Base-by-base conservation (phyloP, 2,329 filamentous ascomycete genomes). In the Diaporthe destruens region DNA sequence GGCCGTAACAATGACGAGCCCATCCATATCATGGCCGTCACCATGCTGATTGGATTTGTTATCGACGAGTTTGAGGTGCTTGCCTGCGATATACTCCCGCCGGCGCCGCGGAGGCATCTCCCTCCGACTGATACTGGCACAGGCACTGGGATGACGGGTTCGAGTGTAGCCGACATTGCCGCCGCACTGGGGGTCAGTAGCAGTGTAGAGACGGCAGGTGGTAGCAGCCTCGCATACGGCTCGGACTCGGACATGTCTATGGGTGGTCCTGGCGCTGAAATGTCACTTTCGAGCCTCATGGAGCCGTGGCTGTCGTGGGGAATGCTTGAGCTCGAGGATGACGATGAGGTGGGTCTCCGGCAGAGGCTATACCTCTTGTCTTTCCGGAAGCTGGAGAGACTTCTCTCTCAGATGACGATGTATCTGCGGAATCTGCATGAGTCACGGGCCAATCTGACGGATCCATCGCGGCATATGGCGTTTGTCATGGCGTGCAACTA, bases 41-140 rank as follows among this genome's bases (percentile, higher is more conserved):
- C 66, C 20, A 57, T 54, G 66, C 54, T 69, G 7, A 69, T 69
- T 25, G 66, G 66, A 2, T 57, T 49, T 25, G 66, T 69, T 29
- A 57, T 69, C 29, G 55, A 57, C 53, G 66, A 57, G 54, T 69
- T 69, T n/a, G 66, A 69, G 54, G 36, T 57, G 54, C 53, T 69
- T 6, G 66, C 66, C 20, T 23, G 39, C 20, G 66, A 57, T 18
- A 16, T 61, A 0, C 23, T 47, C 16, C n/a, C 39, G 7, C 57
- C 57, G 2, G 57, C 23, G 23, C 39, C 44, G 57, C 57, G 39
- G 12, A 61, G 18, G 23, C 47, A 51, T 18, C 47, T 51, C n/a
- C 23, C 47, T 5, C 47, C 44, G 44, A 3, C 23, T 9, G 36
- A 12, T 18, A 4, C 36, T 20, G 7, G 4, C 25, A 23, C 23